Percentiles rank a stretch among this genome's conserved stretches.
Evolutionary conservation across 768 basidiomycete species (phyloP).

Genomic region (Leucocoprinus birnbaumii): DNA sequence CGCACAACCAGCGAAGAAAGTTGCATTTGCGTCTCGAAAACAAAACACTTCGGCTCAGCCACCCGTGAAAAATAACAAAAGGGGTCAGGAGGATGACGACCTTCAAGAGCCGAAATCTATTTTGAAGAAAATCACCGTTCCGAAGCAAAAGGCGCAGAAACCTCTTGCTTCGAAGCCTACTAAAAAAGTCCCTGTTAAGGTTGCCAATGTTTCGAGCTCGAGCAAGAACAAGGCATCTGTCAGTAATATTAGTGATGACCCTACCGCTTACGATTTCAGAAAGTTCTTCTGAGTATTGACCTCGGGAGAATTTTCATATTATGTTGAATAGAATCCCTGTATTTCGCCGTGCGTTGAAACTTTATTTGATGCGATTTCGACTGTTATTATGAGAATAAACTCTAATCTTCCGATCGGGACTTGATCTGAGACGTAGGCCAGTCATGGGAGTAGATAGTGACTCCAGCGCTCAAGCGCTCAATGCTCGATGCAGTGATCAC

Average conservation of each 20-base stretch:
- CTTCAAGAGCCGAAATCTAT: conserved; percentile 15
- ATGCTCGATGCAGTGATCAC: too few relatives aligned
- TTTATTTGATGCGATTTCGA: too few relatives aligned
- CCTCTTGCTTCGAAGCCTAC: conserved; percentile 13
- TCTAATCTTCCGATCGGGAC: too few relatives aligned
- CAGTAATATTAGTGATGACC: conserved; percentile 16
- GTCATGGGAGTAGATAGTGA: too few relatives aligned
- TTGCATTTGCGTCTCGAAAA: conserved; percentile 41
- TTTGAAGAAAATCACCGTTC: conserved; percentile 3
- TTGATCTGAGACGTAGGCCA: too few relatives aligned
- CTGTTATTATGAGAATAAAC: too few relatives aligned
- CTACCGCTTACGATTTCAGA: conserved; percentile 54
- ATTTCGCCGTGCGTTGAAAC: too few relatives aligned
- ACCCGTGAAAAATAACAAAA: conserved; percentile 17
- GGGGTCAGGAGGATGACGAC: conserved; percentile 15
- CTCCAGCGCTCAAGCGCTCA: too few relatives aligned
- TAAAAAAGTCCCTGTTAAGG: conserved; percentile 20
- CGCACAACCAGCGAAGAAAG: conserved; percentile 45
- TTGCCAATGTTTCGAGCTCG: conserved; percentile 34
- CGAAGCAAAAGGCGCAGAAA: conserved; percentile 11
- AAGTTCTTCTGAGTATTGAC: conserved; percentile 44
- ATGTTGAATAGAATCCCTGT: too few relatives aligned
- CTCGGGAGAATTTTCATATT: too few relatives aligned
- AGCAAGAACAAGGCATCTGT: conserved; percentile 22
- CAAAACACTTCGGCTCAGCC: neutral